Conservation (phyloP, 1,284 basidiomycete species). For the Ustilago trichophora region DNA sequence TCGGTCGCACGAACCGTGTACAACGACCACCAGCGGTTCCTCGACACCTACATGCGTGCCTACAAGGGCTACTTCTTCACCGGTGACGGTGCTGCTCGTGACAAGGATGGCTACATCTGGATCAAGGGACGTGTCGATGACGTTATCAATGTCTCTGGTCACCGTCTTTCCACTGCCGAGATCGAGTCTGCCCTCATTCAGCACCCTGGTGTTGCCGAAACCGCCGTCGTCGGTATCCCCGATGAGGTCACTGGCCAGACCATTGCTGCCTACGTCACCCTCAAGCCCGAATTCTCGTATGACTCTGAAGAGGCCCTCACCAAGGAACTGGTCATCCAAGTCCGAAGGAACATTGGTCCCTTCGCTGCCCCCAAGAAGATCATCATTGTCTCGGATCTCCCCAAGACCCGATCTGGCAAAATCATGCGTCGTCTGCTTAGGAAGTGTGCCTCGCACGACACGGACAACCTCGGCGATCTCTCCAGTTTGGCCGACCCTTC, state of each 20-base stretch:
- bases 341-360: constrained; percentile 71
- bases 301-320: constrained; percentile 75
- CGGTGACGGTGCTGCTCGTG: constrained; percentile 92
- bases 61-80: constrained; percentile 83
- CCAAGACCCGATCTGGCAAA: constrained; percentile 97
- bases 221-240: constrained; percentile 71
- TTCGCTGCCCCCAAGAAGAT: constrained; percentile 92
- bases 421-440: constrained; percentile 92
- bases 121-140: constrained; percentile 97
- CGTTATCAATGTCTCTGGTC: constrained; percentile 78
- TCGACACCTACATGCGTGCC: constrained; percentile 91
- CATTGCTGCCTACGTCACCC: constrained; percentile 69
- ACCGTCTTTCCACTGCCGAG: constrained; percentile 95
- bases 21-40: constrained; percentile 87
- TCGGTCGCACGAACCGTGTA: constrained; percentile 94
- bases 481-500: constrained; percentile 81
- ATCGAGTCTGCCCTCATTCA: constrained; percentile 94
- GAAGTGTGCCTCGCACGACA: constrained; percentile 93
- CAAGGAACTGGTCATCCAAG: constrained; percentile 92
- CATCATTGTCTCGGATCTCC: constrained; percentile 83
- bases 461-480: constrained; percentile 86
- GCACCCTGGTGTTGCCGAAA: constrained; percentile 94
- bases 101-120: constrained; percentile 87
- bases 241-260: constrained; percentile 66
- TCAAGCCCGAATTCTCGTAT: constrained; percentile 80